Evolutionary conservation across 2,329 filamentous ascomycete species (phyloP), one percentile per base, ranked within the genome.

Genomic region (Cladophialophora chaetospira): DNA sequence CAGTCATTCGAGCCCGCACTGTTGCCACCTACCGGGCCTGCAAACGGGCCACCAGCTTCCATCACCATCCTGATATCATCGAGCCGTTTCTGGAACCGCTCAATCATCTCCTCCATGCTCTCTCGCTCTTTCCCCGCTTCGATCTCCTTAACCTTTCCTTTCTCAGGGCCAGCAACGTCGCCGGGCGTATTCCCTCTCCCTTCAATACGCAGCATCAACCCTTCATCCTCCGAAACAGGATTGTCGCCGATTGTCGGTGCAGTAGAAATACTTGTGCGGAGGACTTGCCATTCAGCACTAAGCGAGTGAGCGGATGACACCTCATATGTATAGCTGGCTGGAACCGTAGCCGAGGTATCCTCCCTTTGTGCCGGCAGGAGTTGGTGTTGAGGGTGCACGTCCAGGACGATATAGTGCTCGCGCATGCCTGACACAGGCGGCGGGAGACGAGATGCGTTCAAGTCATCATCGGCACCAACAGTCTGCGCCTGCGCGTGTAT

Each of bases 281-380:
- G 73, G 11, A 87, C 78, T 66, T 88, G 85, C 86, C 93, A 97
- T 47, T 87, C 82, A 0, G 86, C 76, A 6, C 84, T 88, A 10
- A 97, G 75, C 60, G 87, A 91, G 38, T 88, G 84, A 1, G 89
- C 88, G 55, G 83, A 84, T 0, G 82, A 76, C 0, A 97, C 82
- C 1, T 73, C 76, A 52, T 73, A 76, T 5, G 44, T 47, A 19
- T 36, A n/a, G 11, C 38, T 4, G 23, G 55, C 28, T 33, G 23
- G 5, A 15, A 48, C 13, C 42, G 51, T 28, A 26, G 45, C 77
- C 72, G 47, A 28, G 23, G n/a, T 51, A 25, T 9, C 9, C 10
- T 51, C 35, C 28, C 31, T n/a, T 17, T 19, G 48, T 15, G 25
- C 28, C 23, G n/a, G n/a, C 50, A 21, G 31, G 59, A 56, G 5